These are phyloP conservation scores for Tulasnella sp. DNA, from an alignment of 768 basidiomycete genomes.

Conservation along the genomic window DNA sequence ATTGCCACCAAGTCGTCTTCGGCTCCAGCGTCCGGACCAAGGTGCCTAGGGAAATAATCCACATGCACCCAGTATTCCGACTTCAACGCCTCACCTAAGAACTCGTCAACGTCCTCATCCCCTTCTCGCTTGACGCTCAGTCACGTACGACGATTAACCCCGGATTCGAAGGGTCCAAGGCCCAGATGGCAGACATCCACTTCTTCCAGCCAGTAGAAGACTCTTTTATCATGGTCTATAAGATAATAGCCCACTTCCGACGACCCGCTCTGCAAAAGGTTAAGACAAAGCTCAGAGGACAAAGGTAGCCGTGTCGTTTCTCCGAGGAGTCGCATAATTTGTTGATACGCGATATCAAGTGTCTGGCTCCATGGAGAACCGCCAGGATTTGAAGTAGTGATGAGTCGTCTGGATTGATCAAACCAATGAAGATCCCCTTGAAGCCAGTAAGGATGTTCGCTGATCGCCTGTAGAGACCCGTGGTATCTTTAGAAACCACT, in stretches of 20 bases:
- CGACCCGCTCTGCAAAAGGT: too few relatives aligned
- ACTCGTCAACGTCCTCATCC: not conserved
- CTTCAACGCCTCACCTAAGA: not conserved
- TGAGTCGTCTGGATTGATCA: not conserved
- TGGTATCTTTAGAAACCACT: not conserved
- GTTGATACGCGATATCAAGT: not conserved
- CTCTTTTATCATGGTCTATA: not conserved
- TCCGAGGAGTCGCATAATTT: not conserved
- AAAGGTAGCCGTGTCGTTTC: not conserved
- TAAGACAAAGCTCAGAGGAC: not conserved
- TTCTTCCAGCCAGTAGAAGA: not conserved
- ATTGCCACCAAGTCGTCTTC: constrained; percentile 1
- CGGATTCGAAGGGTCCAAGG: not conserved
- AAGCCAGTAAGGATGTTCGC: not conserved
- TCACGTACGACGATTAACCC: not conserved
- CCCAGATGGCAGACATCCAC: not conserved
- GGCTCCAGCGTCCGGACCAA: not conserved
- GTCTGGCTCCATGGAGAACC: not conserved
- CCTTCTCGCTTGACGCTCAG: too few relatives aligned
- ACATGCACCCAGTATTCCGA: constrained; percentile 23
- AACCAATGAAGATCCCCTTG: not conserved
- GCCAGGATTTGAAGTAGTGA: not conserved
- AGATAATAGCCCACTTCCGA: not conserved
- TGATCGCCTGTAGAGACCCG: not conserved
- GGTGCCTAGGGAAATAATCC: not conserved